phyloP scores from a whole-genome alignment of 257 asterid genomes.

The Solanum arcanum region DNA sequence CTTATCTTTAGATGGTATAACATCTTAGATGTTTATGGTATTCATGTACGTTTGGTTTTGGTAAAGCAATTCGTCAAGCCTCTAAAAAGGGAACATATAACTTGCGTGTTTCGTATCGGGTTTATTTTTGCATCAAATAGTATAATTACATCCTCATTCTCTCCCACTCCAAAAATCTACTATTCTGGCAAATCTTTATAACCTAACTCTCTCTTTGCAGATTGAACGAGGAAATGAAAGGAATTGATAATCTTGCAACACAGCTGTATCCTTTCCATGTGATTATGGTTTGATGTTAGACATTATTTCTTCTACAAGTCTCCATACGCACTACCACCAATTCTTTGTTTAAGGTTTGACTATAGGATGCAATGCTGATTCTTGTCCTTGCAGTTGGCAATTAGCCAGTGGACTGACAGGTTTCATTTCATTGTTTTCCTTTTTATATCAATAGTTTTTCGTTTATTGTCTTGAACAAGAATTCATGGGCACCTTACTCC shows the following conservation, averaged over 20 bases:
- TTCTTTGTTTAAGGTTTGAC: neutral
- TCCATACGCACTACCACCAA: neutral
- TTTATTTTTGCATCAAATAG: neutral
- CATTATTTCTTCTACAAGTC: neutral
- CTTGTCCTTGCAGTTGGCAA: neutral
- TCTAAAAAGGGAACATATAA: neutral
- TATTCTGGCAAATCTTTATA: neutral
- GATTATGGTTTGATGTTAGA: neutral
- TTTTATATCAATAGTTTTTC: neutral
- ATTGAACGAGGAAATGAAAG: conserved; percentile 89
- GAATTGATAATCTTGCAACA: conserved; percentile 59
- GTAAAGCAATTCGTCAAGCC: neutral
- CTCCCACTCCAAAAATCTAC: neutral
- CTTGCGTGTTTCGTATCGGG: neutral
- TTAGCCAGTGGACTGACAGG: neutral
- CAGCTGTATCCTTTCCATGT: conserved; percentile 69
- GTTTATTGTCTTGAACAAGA: neutral
- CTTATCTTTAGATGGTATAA: neutral
- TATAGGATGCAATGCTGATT: neutral
- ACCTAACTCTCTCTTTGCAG: conserved; percentile 30
- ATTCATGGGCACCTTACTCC: neutral
- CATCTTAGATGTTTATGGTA: neutral
- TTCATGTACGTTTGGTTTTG: neutral
- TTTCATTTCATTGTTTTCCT: neutral
- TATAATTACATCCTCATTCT: neutral